These are phyloP conservation scores for Chloranthus sessilifolius DNA, from an alignment of 164 flowering plant species.

Conservation along the genomic window DNA sequence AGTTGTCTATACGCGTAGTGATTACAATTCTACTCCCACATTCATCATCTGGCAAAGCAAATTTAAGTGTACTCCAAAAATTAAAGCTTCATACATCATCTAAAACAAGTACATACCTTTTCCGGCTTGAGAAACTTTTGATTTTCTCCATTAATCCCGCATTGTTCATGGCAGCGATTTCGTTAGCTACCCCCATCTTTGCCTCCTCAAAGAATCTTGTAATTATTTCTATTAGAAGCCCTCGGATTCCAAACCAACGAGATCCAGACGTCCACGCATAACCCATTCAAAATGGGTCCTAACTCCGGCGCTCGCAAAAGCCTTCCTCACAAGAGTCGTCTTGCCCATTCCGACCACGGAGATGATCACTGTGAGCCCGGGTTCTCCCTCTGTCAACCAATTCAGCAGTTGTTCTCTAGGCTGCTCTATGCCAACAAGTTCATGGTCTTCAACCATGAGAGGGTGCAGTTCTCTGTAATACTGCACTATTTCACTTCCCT, in stretches of 20 bases:
- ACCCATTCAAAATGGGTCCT: constrained; percentile 21
- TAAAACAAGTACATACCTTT: constrained; percentile 36
- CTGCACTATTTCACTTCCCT: neutral
- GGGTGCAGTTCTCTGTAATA: neutral
- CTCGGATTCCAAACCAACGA: constrained; percentile 11
- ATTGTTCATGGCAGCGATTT: constrained; percentile 13
- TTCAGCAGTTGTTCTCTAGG: constrained; percentile 13
- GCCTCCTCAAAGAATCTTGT: constrained; percentile 15
- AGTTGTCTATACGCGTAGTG: constrained; percentile 28
- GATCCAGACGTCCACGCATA: constrained; percentile 35
- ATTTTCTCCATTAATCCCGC: constrained; percentile 23
- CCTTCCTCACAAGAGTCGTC: constrained; percentile 35
- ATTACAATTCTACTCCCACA: constrained; percentile 27
- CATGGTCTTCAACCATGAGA: constrained; percentile 27
- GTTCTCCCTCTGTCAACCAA: constrained; percentile 32
- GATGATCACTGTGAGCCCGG: constrained; percentile 17
- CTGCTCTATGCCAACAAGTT: constrained; percentile 40
- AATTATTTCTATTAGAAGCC: constrained; percentile 21
- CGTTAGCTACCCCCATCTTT: constrained; percentile 7
- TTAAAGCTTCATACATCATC: constrained; percentile 43
- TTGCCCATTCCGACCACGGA: constrained; percentile 62
- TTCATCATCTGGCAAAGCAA: constrained; percentile 15
- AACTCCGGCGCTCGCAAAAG: constrained; percentile 17
- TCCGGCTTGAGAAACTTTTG: constrained; percentile 12
- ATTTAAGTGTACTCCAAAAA: constrained; percentile 19